Evolutionary conservation across 805 yeast species (phyloP).

Genomic region (Brettanomyces sp.): DNA sequence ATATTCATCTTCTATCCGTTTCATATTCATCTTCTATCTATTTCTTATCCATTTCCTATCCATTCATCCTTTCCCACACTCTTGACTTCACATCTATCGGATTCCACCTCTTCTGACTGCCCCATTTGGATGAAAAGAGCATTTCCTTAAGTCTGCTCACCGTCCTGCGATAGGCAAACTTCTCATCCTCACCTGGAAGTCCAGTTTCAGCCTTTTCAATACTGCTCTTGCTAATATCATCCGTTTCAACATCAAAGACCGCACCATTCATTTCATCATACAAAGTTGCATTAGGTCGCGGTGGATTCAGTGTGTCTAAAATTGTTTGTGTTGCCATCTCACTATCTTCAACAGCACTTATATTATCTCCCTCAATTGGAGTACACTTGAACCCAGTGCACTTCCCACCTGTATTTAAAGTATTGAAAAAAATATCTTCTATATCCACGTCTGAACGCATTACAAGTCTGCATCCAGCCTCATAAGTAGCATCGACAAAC

Average conservation of each 20-base stretch:
- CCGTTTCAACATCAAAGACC: constrained; percentile 12
- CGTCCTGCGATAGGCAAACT: constrained; percentile 65
- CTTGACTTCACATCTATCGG: constrained; percentile 44
- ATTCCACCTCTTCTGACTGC: constrained; percentile 38
- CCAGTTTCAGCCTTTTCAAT: constrained; percentile 25
- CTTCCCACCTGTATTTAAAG: constrained; percentile 11
- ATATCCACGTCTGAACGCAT: constrained; percentile 40
- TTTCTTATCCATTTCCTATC: background rate
- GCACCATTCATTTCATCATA: constrained; percentile 41
- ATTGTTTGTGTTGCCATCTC: constrained; percentile 63
- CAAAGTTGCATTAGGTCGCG: constrained; percentile 58
- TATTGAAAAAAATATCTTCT: constrained; percentile 58
- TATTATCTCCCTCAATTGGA: constrained; percentile 6
- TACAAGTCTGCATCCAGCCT: constrained; percentile 52
- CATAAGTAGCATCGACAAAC: constrained; percentile 59
- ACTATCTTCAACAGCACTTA: constrained; percentile 35
- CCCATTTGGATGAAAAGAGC: constrained; percentile 34
- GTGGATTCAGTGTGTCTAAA: constrained; percentile 52
- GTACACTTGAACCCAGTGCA: constrained; percentile 8
- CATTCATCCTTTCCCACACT: constrained; percentile 41
- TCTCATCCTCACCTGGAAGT: constrained; percentile 72
- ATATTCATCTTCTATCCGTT: background rate
- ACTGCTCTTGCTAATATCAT: constrained; percentile 7
- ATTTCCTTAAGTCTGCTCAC: constrained; percentile 47
- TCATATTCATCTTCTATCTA: background rate